Evolutionary conservation across 768 basidiomycete species (phyloP).

Genomic region (Boletus pseudopeckii): DNA sequence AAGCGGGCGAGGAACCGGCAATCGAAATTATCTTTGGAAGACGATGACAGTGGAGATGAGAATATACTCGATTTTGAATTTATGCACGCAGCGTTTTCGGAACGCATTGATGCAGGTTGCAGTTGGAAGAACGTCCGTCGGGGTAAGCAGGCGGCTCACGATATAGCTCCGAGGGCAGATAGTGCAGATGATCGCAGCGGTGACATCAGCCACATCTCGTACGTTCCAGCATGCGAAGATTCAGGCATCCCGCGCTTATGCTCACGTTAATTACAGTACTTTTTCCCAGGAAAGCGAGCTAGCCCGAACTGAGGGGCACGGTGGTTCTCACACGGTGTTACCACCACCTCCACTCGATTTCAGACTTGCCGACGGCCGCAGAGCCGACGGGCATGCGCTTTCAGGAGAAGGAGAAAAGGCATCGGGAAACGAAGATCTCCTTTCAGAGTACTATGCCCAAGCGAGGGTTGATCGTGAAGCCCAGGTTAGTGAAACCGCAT

Average conservation of each 20-base stretch:
- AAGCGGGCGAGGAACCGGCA: constrained; percentile 20
- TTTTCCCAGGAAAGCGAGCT: constrained; percentile 35
- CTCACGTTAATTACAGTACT: constrained; percentile 24
- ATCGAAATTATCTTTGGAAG: background rate
- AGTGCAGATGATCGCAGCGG: constrained; percentile 13
- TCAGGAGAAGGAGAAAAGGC: background rate
- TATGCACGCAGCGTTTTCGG: constrained; percentile 44
- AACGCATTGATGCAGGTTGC: constrained; percentile 46
- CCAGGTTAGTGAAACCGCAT: constrained; percentile 32
- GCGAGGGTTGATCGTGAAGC: constrained; percentile 50
- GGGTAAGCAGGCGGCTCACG: background rate
- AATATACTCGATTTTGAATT: constrained; percentile 37
- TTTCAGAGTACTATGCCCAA: constrained; percentile 60
- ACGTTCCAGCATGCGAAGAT: constrained; percentile 19
- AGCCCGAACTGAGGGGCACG: background rate
- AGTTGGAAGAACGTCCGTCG: constrained; percentile 16
- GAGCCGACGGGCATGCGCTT: background rate
- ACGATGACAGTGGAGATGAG: constrained; percentile 1
- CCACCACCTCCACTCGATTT: constrained; percentile 27
- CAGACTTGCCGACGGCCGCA: background rate
- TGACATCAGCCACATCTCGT: constrained; percentile 50
- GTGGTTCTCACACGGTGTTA: constrained; percentile 16
- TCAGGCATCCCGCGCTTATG: constrained; percentile 5
- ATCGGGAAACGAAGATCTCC: constrained; percentile 43
- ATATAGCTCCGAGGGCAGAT: background rate